These are phyloP conservation scores for Pichia ethanolica DNA, from an alignment of 805 yeast species.

Conservation along the genomic window DNA sequence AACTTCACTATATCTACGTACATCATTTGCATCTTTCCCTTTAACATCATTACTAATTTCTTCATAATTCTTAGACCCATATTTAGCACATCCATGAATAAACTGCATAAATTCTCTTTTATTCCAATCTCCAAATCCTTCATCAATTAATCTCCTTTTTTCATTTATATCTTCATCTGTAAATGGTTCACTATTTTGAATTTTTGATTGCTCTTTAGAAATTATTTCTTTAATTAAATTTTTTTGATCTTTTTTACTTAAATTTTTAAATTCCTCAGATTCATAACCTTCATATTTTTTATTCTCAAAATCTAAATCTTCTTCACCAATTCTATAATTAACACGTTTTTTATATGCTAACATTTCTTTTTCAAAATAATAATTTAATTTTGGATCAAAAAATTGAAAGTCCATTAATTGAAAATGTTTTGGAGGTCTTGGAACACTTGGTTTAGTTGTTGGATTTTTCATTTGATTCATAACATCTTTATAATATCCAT, in stretches of 20 bases:
- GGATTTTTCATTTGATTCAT: constrained; percentile 31
- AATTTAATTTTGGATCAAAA: constrained; percentile 47
- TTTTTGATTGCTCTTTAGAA: constrained; percentile 44
- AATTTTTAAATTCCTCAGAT: constrained; percentile 25
- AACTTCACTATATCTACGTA: constrained; percentile 45
- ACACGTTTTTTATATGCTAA: constrained; percentile 53
- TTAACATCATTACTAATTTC: constrained; percentile 50
- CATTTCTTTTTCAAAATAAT: constrained; percentile 56
- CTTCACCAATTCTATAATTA: constrained; percentile 50
- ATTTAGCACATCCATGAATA: constrained; percentile 60
- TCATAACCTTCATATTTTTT: constrained; percentile 21
- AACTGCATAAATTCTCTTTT: constrained; percentile 69
- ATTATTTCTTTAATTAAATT: constrained; percentile 27
- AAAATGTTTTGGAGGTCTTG: constrained; percentile 57
- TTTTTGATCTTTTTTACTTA: constrained; percentile 18
- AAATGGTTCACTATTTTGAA: constrained; percentile 50
- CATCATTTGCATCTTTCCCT: constrained; percentile 51
- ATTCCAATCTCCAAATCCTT: constrained; percentile 63
- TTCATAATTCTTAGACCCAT: constrained; percentile 47
- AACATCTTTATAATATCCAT: constrained; percentile 69
- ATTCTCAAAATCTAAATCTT: constrained; percentile 43
- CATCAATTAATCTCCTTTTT: constrained; percentile 45
- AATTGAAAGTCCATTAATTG: constrained; percentile 70
- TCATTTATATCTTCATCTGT: constrained; percentile 53
- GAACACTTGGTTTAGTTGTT: constrained; percentile 34